These are phyloP conservation scores for Leptomonas pyrrhocoris DNA, from an alignment of 208 protist species.

Conservation along the genomic window DNA sequence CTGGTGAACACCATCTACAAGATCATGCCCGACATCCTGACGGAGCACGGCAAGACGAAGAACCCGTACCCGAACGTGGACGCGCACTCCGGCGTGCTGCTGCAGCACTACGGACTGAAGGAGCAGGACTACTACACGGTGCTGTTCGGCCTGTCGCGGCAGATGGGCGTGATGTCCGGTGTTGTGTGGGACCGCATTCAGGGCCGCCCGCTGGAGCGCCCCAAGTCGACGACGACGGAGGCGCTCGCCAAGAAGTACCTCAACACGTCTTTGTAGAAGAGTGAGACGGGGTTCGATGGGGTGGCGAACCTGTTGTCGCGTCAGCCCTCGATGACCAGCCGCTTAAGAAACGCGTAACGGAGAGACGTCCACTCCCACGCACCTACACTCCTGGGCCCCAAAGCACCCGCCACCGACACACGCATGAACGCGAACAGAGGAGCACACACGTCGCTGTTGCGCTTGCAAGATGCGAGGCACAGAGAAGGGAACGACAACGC, in stretches of 20 bases:
- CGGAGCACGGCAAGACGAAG: slow-evolving; percentile 98
- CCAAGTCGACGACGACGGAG: background rate
- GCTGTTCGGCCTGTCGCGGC: slow-evolving; percentile 97
- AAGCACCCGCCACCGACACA: too few relatives aligned
- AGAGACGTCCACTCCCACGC: too few relatives aligned
- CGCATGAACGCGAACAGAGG: too few relatives aligned
- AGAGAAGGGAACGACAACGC: too few relatives aligned
- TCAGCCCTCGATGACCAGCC: too few relatives aligned
- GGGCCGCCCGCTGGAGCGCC: slow-evolving; percentile 1
- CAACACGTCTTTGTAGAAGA: slow-evolving; percentile 7
- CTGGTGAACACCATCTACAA: slow-evolving; percentile 92
- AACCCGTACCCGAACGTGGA: slow-evolving; percentile 99
- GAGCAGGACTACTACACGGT: slow-evolving; percentile 98
- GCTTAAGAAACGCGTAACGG: too few relatives aligned
- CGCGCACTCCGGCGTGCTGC: slow-evolving; percentile 94
- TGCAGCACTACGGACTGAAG: slow-evolving; percentile 96
- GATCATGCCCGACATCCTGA: slow-evolving; percentile 95
- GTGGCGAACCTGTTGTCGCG: too few relatives aligned
- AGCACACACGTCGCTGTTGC: too few relatives aligned
- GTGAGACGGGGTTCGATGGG: too few relatives aligned
- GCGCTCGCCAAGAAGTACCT: slow-evolving; percentile 18
- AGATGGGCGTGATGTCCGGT: slow-evolving; percentile 94
- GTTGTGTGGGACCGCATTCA: slow-evolving; percentile 96
- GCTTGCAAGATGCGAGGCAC: too few relatives aligned
- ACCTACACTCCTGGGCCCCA: too few relatives aligned